phyloP scores from a whole-genome alignment of 2,329 filamentous ascomycete species.

The Diaporthe humulicola region DNA sequence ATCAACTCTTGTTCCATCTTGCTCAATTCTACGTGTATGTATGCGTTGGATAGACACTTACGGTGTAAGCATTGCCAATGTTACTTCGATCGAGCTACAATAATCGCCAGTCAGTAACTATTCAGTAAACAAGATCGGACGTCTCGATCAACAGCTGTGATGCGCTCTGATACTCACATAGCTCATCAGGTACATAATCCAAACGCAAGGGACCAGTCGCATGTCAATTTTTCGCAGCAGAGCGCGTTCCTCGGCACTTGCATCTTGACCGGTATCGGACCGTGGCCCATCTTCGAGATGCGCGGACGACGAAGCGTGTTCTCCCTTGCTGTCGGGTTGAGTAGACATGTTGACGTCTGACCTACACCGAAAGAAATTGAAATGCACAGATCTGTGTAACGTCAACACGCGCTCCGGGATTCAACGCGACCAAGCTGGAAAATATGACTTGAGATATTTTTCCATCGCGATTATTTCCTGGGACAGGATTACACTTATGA shows the following conservation, averaged over 20 bases:
- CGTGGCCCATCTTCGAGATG: slow-evolving; percentile 5
- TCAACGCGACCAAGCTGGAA: too few relatives aligned
- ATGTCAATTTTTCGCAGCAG: slow-evolving; percentile 53
- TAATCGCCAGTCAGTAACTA: neutral
- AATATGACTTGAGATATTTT: neutral
- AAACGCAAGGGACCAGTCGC: slow-evolving; percentile 55
- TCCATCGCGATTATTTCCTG: too few relatives aligned
- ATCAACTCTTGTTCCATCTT: neutral
- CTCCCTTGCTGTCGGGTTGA: neutral
- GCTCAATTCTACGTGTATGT: fast-evolving
- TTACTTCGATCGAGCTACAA: slow-evolving; percentile 32
- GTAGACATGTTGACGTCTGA: neutral
- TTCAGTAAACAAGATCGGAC: neutral
- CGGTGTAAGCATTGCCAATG: slow-evolving; percentile 56
- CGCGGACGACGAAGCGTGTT: neutral
- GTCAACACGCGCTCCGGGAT: too few relatives aligned
- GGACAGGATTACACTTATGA: neutral
- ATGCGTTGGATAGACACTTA: slow-evolving; percentile 37
- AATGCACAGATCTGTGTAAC: neutral
- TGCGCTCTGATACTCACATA: slow-evolving; percentile 59
- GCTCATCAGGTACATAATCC: slow-evolving; percentile 56
- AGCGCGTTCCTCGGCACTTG: slow-evolving; percentile 25
- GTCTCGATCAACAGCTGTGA: neutral
- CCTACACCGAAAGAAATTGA: neutral
- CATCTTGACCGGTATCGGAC: slow-evolving; percentile 1